Evolutionary conservation across 75 land plant genomes (phyloP).

Genomic region (Picea glauca): DNA sequence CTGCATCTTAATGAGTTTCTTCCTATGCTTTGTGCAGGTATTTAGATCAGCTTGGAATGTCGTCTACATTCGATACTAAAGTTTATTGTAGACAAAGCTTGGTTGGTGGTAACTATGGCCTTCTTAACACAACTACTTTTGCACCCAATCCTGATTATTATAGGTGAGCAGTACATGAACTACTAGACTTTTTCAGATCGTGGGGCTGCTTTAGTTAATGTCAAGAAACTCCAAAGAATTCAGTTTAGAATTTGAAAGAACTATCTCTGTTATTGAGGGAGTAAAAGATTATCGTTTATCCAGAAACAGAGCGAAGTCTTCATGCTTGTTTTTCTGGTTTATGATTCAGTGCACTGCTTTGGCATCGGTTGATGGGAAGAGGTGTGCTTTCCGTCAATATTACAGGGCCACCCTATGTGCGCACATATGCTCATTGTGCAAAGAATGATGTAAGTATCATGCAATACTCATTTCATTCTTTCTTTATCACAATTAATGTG

Average conservation of each 20-base stretch:
- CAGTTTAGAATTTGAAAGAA: not conserved
- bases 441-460: conserved; percentile 48
- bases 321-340: conserved; percentile 4
- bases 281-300: not conserved
- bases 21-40: conserved; percentile 43
- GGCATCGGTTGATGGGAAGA: conserved; percentile 85
- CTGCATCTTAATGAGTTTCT: not conserved
- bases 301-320: not conserved
- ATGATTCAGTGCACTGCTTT: conserved; percentile 72
- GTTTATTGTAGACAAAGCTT: conserved; percentile 69
- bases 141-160: conserved; percentile 86
- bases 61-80: conserved; percentile 55
- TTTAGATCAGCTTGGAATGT: conserved; percentile 84
- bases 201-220: not conserved
- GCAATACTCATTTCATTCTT: too few species aligned
- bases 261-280: not conserved
- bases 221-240: not conserved
- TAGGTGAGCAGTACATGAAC: conserved; percentile 65
- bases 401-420: conserved; percentile 40
- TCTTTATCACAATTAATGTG: too few species aligned
- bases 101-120: conserved; percentile 80
- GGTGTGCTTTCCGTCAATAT: conserved; percentile 51
- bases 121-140: conserved; percentile 67
- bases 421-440: conserved; percentile 83
- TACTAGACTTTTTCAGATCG: conserved; percentile 34